Evolutionary conservation across 805 yeast genomes (phyloP).

Genomic region (Candida ovalis): DNA sequence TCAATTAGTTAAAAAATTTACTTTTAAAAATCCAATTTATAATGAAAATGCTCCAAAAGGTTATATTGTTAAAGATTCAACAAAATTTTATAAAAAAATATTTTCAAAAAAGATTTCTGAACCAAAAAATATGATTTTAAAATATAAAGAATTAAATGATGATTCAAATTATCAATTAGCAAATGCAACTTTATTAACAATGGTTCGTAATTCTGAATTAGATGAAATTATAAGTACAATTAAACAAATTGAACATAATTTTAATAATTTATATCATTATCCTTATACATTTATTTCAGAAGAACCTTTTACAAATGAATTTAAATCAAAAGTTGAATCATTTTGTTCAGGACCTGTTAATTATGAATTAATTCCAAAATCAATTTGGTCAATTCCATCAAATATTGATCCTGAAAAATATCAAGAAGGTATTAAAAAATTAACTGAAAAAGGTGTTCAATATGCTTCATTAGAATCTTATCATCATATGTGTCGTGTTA

Average conservation of each 20-base stretch:
- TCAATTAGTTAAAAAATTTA: slow-evolving; percentile 7
- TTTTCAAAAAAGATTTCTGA: slow-evolving; percentile 35
- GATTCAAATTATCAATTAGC: slow-evolving; percentile 32
- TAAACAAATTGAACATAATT: slow-evolving; percentile 51
- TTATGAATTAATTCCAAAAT: slow-evolving; percentile 30
- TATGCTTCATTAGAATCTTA: slow-evolving; percentile 74
- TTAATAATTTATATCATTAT: slow-evolving; percentile 62
- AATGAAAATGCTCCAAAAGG: slow-evolving; percentile 10
- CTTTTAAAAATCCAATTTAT: slow-evolving; percentile 10
- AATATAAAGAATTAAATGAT: slow-evolving; percentile 8
- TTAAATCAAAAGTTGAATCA: slow-evolving; percentile 41
- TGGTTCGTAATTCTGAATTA: slow-evolving; percentile 61
- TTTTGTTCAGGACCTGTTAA: slow-evolving; percentile 28
- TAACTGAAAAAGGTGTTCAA: slow-evolving; percentile 45
- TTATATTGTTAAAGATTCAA: slow-evolving; percentile 34
- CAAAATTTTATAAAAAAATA: slow-evolving; percentile 33
- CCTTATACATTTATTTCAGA: slow-evolving; percentile 77
- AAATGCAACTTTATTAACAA: slow-evolving; percentile 65
- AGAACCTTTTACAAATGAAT: slow-evolving; percentile 52
- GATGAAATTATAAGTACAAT: slow-evolving; percentile 46
- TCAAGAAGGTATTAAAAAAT: slow-evolving; percentile 11
- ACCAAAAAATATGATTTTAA: slow-evolving; percentile 37
- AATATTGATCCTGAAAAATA: slow-evolving; percentile 41
- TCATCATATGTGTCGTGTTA: slow-evolving; percentile 87
- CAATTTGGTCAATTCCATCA: slow-evolving; percentile 58